Conservation (phyloP, 2,329 filamentous ascomycete species). For the Epichloe baconii region DNA sequence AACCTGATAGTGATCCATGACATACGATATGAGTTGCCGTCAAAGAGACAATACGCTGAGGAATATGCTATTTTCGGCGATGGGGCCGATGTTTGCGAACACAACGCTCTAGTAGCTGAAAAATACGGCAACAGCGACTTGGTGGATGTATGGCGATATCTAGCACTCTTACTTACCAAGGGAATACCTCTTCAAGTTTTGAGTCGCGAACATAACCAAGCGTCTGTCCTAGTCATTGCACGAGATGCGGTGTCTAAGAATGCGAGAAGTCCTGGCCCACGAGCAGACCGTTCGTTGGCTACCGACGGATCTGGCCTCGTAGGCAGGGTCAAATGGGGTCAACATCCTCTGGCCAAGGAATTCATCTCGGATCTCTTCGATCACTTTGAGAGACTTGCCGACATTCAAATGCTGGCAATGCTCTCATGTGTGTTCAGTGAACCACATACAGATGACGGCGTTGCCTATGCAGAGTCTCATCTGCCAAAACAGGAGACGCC, state of each 20-base stretch:
- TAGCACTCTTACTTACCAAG: constrained; percentile 63
- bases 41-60: constrained; percentile 61
- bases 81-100: constrained; percentile 64
- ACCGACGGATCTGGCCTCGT: constrained; percentile 24
- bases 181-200: constrained; percentile 59
- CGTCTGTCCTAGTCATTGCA: constrained; percentile 57
- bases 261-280: background rate
- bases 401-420: constrained; percentile 61
- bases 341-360: constrained; percentile 48
- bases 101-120: constrained; percentile 69
- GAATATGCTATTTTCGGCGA: constrained; percentile 78
- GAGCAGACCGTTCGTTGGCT: background rate
- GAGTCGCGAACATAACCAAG: constrained; percentile 36
- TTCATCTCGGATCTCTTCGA: constrained; percentile 49
- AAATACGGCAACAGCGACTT: constrained; percentile 58
- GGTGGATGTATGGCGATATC: constrained; percentile 71
- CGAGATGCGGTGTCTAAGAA: constrained; percentile 39
- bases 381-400: constrained; percentile 48
- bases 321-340: constrained; percentile 55
- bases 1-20: constrained; percentile 65
- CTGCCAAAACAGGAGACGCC: constrained; percentile 48
- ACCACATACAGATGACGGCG: constrained; percentile 38
- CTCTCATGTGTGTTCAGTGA: constrained; percentile 57
- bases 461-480: constrained; percentile 44
- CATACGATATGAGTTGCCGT: constrained; percentile 58